A percentile compares a stretch with the other conserved stretches of the same genome.
phyloP scores from a whole-genome alignment of 75 land plant species.

The Sequoia sempervirens region DNA sequence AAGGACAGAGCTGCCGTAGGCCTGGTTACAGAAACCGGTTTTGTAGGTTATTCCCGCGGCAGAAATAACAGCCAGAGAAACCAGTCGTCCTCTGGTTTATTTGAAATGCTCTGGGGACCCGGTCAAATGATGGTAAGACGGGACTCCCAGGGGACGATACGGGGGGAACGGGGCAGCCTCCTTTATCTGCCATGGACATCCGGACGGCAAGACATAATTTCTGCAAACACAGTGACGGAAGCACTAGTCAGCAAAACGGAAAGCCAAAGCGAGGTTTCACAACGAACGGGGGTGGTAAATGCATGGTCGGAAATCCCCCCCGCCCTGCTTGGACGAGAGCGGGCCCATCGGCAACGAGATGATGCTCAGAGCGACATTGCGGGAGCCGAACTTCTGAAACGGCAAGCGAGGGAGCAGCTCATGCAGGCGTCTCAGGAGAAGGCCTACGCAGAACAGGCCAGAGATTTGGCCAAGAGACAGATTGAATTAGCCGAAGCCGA shows the following conservation, averaged over 20 bases:
- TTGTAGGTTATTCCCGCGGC: background rate
- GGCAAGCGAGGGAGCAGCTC: slow-evolving; percentile 35
- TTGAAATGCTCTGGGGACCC: background rate
- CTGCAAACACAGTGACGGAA: background rate
- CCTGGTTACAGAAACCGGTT: background rate
- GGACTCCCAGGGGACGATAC: too few relatives aligned
- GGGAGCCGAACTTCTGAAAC: slow-evolving; percentile 7
- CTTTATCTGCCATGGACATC: background rate
- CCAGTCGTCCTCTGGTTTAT: too few relatives aligned
- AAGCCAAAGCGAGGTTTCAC: background rate
- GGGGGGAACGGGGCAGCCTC: background rate
- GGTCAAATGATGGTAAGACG: background rate
- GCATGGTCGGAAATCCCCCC: background rate
- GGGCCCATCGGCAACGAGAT: too few relatives aligned
- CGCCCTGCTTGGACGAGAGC: background rate
- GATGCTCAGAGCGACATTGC: background rate
- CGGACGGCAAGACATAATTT: background rate
- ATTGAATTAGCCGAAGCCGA: slow-evolving; percentile 54
- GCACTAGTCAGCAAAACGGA: background rate
- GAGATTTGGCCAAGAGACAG: slow-evolving; percentile 40
- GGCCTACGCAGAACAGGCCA: slow-evolving; percentile 49
- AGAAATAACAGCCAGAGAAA: background rate
- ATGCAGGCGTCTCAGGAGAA: slow-evolving; percentile 43
- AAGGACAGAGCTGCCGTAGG: background rate
- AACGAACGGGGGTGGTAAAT: background rate